Base-by-base conservation (phyloP, 202 grass and related monocot genomes). In the Eragrostis tef region DNA sequence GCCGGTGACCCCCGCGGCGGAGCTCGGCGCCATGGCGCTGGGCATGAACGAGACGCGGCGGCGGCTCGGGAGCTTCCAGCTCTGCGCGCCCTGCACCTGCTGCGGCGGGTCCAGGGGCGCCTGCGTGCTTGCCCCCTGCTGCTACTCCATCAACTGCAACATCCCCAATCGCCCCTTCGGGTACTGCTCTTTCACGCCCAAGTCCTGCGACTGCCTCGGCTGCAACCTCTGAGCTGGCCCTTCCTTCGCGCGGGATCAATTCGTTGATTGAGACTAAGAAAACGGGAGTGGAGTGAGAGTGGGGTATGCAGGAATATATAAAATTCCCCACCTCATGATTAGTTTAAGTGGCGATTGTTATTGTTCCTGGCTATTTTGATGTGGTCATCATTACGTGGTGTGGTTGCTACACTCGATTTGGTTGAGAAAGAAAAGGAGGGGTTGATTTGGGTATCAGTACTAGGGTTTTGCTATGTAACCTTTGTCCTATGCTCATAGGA, bases 121-220 rank as follows among this genome's bases (percentile, higher is more conserved):
- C 57, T 97, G 94, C 87, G 62, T 89, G 27, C 91, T 89, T 79
- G 83, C 89, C 29, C 94, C 94, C 29, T 97, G 94, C 83, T 97
- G 94, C 89, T 97, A 97, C 78, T 80, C 94, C 71, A 97, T 97
- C 94, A 93, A 97, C 81, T 97, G 94, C 84, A 97, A 93, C 87
- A 91, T 97, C 53, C 94, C 94, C 64, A 93, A 97, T 78, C 84
- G 91, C n/a, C 94, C 94, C 45, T 97, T 97, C 49, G 94, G 94
- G 3, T 97, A 89, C 84, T 97, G 94, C 77, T 93, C 94, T 22
- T 97, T 97, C 88, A 87, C 84, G 24, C 94, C 91, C 53, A 97
- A 86, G 82, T 81, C 91, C n/a, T 97, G 94, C 84, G 67, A 88
- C 70, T 97, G 94, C 85, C 58, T 89, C 44, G 62, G 49, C 24